These are phyloP conservation scores for Diplogelasinospora grovesii DNA, from an alignment of 495 filamentous ascomycete species.

Conservation along the genomic window DNA sequence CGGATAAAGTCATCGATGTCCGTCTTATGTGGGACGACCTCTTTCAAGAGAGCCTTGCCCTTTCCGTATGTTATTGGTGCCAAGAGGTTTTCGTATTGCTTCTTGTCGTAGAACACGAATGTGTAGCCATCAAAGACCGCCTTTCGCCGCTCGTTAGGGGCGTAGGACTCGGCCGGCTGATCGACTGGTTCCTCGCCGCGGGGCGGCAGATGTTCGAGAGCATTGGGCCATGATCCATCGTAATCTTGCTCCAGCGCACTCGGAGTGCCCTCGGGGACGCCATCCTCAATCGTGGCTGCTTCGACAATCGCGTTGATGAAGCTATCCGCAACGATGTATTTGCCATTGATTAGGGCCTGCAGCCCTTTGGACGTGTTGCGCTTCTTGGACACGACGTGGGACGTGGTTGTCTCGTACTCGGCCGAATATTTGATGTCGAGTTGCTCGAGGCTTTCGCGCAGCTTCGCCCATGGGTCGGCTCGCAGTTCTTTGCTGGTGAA, in stretches of 20 bases:
- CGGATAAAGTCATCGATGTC: constrained; percentile 68
- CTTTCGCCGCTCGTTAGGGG: constrained; percentile 56
- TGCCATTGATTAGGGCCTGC: constrained; percentile 81
- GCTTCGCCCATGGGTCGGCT: constrained; percentile 57
- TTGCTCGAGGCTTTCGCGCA: constrained; percentile 61
- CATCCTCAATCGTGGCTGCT: constrained; percentile 53
- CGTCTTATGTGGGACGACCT: constrained; percentile 57
- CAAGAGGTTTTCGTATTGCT: constrained; percentile 73
- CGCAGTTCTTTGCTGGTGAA: constrained; percentile 69
- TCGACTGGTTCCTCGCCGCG: constrained; percentile 65
- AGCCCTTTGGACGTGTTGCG: constrained; percentile 81
- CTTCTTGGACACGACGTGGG: constrained; percentile 83
- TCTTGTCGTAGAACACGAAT: constrained; percentile 75
- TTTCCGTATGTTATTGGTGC: constrained; percentile 68
- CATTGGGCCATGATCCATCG: constrained; percentile 71
- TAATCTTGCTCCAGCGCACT: constrained; percentile 80
- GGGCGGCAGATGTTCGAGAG: constrained; percentile 62
- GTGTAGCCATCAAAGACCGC: constrained; percentile 81
- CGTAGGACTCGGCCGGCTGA: constrained; percentile 56
- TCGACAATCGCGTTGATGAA: constrained; percentile 64
- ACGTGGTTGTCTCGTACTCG: constrained; percentile 67
- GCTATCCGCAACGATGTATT: constrained; percentile 68
- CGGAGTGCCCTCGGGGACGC: constrained; percentile 46
- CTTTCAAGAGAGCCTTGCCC: constrained; percentile 70
- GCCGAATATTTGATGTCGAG: constrained; percentile 80